Evolutionary conservation across 2,329 filamentous ascomycete genomes (phyloP).

Genomic region (Calonectria naviculata): DNA sequence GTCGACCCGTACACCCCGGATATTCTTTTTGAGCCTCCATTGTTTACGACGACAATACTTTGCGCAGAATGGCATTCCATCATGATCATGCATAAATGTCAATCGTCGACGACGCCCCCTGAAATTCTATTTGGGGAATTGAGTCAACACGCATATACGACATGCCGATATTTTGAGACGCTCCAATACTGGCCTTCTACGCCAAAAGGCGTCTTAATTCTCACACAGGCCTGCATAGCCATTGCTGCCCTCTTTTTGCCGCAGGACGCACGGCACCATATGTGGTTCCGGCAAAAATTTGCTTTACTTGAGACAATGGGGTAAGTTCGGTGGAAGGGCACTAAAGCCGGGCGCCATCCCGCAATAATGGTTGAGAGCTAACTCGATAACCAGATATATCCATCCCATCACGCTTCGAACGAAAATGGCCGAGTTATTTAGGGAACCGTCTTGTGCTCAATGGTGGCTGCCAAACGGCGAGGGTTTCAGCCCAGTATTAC

Average conservation of each 20-base stretch:
- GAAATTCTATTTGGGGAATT: slow-evolving; percentile 65
- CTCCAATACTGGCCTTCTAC: slow-evolving; percentile 78
- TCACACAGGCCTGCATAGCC: slow-evolving; percentile 80
- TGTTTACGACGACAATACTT: slow-evolving; percentile 81
- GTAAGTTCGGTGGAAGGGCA: slow-evolving; percentile 60
- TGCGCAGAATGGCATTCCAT: slow-evolving; percentile 83
- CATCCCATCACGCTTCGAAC: slow-evolving; percentile 79
- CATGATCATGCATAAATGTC: slow-evolving; percentile 83
- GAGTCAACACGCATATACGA: slow-evolving; percentile 71
- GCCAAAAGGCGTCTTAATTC: slow-evolving; percentile 76
- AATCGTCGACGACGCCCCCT: slow-evolving; percentile 69
- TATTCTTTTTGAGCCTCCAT: slow-evolving; percentile 74
- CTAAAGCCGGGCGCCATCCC: neutral
- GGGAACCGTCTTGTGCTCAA: slow-evolving; percentile 74
- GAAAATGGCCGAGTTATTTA: slow-evolving; percentile 82
- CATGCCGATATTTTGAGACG: slow-evolving; percentile 83
- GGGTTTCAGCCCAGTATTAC: slow-evolving; percentile 78
- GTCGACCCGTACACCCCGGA: slow-evolving; percentile 79
- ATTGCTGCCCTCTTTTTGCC: slow-evolving; percentile 86
- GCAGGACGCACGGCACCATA: slow-evolving; percentile 75
- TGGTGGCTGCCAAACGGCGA: slow-evolving; percentile 95
- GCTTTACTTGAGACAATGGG: slow-evolving; percentile 82
- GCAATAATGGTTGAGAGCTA: slow-evolving; percentile 4
- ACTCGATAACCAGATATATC: slow-evolving; percentile 73
- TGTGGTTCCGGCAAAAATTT: slow-evolving; percentile 85